These are phyloP conservation scores for Paramecium pentaurelia DNA, from an alignment of 73 alveolate genomes.

Conservation along the genomic window DNA sequence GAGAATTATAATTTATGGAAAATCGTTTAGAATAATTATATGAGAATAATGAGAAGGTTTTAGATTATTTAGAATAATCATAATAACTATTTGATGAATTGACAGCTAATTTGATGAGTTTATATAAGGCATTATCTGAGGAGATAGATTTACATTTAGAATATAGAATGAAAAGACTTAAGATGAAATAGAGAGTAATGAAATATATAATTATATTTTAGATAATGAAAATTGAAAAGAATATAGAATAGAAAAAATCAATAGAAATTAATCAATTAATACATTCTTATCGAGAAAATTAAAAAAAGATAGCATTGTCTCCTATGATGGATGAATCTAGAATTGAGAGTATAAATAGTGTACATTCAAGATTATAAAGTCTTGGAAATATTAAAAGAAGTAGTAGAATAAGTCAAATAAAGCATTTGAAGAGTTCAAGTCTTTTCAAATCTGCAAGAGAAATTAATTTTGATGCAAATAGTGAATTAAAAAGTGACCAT, in stretches of 20 bases:
- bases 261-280: not conserved
- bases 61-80: not conserved
- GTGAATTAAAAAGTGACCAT: not conserved
- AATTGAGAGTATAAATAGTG: not conserved
- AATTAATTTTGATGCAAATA: not conserved
- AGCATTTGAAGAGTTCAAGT: not conserved
- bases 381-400: not conserved
- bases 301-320: not conserved
- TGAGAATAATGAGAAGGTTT: not conserved
- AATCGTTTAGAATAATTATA: not conserved
- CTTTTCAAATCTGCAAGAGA: not conserved
- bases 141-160: conserved; percentile 13
- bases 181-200: not conserved
- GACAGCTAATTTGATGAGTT: not conserved
- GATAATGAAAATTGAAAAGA: conserved; percentile 27
- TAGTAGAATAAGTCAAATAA: not conserved
- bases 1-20: not conserved
- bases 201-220: not conserved
- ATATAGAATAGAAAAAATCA: not conserved
- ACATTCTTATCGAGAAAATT: not conserved
- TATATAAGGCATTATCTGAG: not conserved
- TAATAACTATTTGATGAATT: not conserved
- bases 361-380: not conserved
- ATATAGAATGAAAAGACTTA: not conserved
- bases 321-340: not conserved